Conservation (phyloP, 2,329 filamentous ascomycete genomes). For the Chaetomiaceae sp. region DNA sequence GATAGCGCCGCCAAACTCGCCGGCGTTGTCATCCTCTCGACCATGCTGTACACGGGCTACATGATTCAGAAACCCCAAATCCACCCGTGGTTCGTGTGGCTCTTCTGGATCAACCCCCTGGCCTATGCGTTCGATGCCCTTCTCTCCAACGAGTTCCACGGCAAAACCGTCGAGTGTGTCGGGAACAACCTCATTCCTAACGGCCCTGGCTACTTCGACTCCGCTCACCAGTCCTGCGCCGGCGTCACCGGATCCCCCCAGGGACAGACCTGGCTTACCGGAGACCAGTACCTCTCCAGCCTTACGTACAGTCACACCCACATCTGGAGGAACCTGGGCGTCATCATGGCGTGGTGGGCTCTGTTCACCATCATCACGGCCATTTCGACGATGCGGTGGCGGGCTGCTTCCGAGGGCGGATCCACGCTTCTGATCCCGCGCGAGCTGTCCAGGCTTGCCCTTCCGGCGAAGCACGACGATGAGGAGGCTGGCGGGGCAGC, state of each 20-base stretch:
- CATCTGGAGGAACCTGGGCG: constrained; percentile 58
- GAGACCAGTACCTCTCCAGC: constrained; percentile 54
- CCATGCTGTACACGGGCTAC: constrained; percentile 61
- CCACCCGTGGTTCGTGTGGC: constrained; percentile 60
- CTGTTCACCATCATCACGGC: constrained; percentile 57
- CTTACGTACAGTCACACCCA: constrained; percentile 50
- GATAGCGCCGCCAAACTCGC: constrained; percentile 56
- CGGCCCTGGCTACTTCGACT: constrained; percentile 44
- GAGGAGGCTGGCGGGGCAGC: constrained; percentile 42
- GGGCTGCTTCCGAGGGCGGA: constrained; percentile 46
- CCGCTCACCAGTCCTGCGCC: constrained; percentile 47
- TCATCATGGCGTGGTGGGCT: constrained; percentile 60
- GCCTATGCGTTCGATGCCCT: constrained; percentile 67
- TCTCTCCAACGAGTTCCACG: constrained; percentile 66
- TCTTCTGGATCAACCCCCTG: constrained; percentile 63
- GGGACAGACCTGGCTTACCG: constrained; percentile 47
- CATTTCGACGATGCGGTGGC: constrained; percentile 54
- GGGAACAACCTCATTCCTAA: constrained; percentile 47
- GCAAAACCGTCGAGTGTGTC: constrained; percentile 48
- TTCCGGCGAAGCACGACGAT: constrained; percentile 31
- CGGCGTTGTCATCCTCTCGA: constrained; percentile 45
- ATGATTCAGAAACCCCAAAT: constrained; percentile 58
- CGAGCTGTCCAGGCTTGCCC: constrained; percentile 43
- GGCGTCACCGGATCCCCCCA: constrained; percentile 52
- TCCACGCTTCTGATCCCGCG: constrained; percentile 58